A percentile compares a stretch with the other conserved stretches of the same genome.
These are phyloP conservation scores for Aspergillus puulaauensis DNA, from an alignment of 2,329 filamentous ascomycete genomes.

Conservation along the genomic window DNA sequence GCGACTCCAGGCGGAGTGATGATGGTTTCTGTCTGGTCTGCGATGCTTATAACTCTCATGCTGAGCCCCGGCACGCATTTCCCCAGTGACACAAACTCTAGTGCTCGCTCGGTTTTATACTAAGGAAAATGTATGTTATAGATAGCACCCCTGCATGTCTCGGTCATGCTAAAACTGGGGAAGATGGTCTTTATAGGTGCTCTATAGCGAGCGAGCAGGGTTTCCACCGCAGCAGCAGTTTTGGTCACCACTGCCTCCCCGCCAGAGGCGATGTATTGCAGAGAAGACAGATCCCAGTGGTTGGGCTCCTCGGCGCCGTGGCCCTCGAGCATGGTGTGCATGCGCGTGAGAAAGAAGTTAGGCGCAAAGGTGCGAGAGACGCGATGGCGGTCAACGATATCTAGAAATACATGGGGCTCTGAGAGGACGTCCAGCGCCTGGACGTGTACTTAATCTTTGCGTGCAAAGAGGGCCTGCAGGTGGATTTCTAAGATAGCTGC, in stretches of 20 bases:
- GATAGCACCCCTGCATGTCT: conserved; percentile 54
- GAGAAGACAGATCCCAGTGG: conserved; percentile 17
- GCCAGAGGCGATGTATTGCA: conserved; percentile 34
- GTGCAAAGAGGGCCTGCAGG: conserved; percentile 43
- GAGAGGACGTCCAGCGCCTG: conserved; percentile 18
- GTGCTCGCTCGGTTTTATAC: conserved; percentile 34
- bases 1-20: neutral
- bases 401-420: conserved; percentile 42
- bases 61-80: conserved; percentile 22
- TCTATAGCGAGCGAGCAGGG: conserved; percentile 27
- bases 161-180: conserved; percentile 40
- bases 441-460: conserved; percentile 23
- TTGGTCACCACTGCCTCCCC: conserved; percentile 39
- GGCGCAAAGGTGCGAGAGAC: conserved; percentile 28
- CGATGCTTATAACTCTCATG: conserved; percentile 20
- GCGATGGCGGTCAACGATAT: conserved; percentile 40
- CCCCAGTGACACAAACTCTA: conserved; percentile 20
- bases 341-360: conserved; percentile 24
- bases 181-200: conserved; percentile 41
- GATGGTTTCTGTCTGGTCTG: neutral
- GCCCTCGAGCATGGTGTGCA: neutral
- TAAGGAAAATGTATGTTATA: conserved; percentile 44
- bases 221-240: conserved; percentile 36
- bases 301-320: neutral
- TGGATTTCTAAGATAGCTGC: conserved; percentile 54